Percentiles rank a stretch among this genome's conserved stretches.
phyloP scores from a whole-genome alignment of 306 rosid genomes.

The Biancaea sappan region DNA sequence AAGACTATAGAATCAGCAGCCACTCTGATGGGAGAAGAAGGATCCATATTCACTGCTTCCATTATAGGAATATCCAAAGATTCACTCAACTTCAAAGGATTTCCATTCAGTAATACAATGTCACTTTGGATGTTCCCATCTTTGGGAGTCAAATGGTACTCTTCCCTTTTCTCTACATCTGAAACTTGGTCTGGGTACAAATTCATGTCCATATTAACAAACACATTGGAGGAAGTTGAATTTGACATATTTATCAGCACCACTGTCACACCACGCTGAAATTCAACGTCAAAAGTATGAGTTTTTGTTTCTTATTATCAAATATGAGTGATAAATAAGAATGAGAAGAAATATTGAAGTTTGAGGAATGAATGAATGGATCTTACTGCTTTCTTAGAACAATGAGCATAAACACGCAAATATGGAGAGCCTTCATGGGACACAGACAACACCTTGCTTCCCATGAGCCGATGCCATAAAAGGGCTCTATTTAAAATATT shows the following conservation, averaged over 20 bases:
- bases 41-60: conserved; percentile 43
- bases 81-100: conserved; percentile 46
- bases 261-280: conserved; percentile 54
- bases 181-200: background rate
- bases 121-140: conserved; percentile 59
- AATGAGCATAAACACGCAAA: conserved; percentile 52
- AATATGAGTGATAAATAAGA: too few species aligned
- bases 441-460: conserved; percentile 41
- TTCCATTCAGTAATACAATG: conserved; percentile 59
- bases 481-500: conserved; percentile 47
- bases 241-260: conserved; percentile 70
- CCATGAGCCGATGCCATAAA: conserved; percentile 63
- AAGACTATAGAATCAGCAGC: conserved; percentile 53
- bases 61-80: conserved; percentile 48
- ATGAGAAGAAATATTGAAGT: too few species aligned
- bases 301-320: too few species aligned
- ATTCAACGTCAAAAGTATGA: background rate
- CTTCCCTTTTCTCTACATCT: conserved; percentile 42
- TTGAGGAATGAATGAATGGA: background rate
- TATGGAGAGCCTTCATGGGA: conserved; percentile 44
- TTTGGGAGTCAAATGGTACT: conserved; percentile 70
- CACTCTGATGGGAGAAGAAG: conserved; percentile 40
- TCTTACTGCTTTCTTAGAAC: conserved; percentile 41
- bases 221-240: conserved; percentile 45
- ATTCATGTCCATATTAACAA: conserved; percentile 40